Percentiles rank a stretch among this genome's conserved stretches.
phyloP scores from a whole-genome alignment of 208 protist genomes.

The Leishmania aethiopica region DNA sequence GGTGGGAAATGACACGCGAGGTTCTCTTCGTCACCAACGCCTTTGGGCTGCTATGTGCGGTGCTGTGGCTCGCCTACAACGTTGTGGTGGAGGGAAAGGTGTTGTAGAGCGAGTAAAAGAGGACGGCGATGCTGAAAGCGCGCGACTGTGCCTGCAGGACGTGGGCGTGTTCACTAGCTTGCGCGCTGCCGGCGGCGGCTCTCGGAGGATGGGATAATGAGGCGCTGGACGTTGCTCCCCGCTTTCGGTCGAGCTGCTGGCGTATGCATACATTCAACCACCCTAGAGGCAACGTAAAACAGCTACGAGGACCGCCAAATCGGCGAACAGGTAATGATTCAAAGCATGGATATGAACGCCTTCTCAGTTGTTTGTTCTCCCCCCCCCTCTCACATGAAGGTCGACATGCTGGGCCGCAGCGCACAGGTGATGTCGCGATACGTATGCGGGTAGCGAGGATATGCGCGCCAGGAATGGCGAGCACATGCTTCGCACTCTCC shows the following conservation, averaged over 20 bases:
- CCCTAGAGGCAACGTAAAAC: background rate
- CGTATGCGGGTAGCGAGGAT: background rate
- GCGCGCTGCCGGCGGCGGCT: background rate
- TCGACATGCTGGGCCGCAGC: background rate
- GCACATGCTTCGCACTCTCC: background rate
- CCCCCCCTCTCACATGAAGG: background rate
- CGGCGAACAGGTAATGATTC: background rate
- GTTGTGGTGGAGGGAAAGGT: constrained; percentile 25
- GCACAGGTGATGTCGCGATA: background rate
- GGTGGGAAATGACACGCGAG: constrained; percentile 31
- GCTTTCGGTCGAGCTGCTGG: background rate
- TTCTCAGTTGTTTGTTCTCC: background rate
- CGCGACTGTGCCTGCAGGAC: background rate
- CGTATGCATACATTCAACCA: background rate
- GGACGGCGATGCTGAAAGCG: background rate
- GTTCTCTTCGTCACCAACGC: constrained; percentile 38
- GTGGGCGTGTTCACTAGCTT: background rate
- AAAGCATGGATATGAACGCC: background rate
- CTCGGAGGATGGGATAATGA: background rate
- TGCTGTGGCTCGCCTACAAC: constrained; percentile 45
- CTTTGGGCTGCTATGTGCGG: constrained; percentile 25
- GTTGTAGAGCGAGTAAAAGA: constrained; percentile 2
- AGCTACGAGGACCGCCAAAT: background rate
- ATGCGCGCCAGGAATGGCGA: background rate
- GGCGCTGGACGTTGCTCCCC: background rate